These are phyloP conservation scores for Mimosa bimucronata DNA, from an alignment of 306 rosid genomes.

Conservation along the genomic window DNA sequence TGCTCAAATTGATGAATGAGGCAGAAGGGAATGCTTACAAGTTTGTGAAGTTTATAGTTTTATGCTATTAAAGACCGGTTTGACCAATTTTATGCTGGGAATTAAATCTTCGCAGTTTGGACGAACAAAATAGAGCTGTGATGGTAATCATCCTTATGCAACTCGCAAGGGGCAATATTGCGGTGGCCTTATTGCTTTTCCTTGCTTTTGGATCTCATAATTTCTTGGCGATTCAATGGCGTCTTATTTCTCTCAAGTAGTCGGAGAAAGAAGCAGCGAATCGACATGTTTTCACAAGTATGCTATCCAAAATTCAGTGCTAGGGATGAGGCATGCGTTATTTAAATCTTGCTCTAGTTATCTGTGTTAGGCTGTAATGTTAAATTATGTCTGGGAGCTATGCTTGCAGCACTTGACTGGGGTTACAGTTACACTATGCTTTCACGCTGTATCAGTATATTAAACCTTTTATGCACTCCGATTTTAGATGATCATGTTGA, in stretches of 20 bases:
- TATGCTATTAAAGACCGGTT: not conserved
- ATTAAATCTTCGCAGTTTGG: conserved; percentile 37
- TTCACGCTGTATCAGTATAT: not conserved
- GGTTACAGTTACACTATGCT: not conserved
- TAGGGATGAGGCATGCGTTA: conserved; percentile 20
- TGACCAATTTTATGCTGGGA: conserved; percentile 13
- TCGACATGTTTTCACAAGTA: conserved; percentile 16
- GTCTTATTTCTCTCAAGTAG: not conserved
- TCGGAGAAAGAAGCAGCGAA: not conserved
- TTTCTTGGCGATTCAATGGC: not conserved
- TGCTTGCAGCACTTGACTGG: not conserved
- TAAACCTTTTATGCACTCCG: conserved; percentile 25
- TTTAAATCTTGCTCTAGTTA: not conserved
- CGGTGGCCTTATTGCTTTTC: conserved; percentile 24
- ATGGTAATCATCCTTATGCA: not conserved
- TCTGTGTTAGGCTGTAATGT: not conserved
- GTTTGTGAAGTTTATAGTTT: not conserved
- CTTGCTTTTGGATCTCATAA: conserved; percentile 17
- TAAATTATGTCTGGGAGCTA: not conserved
- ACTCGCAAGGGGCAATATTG: conserved; percentile 19
- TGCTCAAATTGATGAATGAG: conserved; percentile 15
- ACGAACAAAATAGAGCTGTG: conserved; percentile 33
- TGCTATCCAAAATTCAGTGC: not conserved
- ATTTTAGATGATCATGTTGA: conserved; percentile 8
- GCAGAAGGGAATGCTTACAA: not conserved